Evolutionary conservation across 192 early-diverging fungal genomes (phyloP), one percentile per base, ranked within the genome.

Genomic region (Piromyces sp.): DNA sequence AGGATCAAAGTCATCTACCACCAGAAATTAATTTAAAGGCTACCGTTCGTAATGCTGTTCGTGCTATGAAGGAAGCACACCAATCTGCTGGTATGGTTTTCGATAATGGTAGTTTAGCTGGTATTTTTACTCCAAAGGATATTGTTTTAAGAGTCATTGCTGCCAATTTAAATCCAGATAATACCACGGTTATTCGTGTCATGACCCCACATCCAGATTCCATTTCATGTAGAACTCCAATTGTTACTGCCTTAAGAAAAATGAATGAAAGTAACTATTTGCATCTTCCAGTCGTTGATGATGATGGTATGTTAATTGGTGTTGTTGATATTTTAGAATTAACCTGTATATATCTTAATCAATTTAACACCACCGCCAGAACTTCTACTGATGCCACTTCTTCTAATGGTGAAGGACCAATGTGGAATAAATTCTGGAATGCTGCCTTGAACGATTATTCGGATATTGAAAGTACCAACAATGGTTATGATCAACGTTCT

Each of bases 191-290:
- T 42, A 94, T 97, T 30, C 93, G 96, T 83, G 97, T 99, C 19
- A 99, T 99, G 97, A 95, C 95, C 13, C 95, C 95, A 80, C 92
- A 95, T 81, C 95, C 95, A 13, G 94, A 95, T 86, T 93, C 93
- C 14, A 92, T 92, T 30, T 82, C 90, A 38, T 87, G 93, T 33
- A 83, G 88, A 81, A 94, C 91, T 80, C 90, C 92, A 81, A 93
- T 95, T 82, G 87, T 95, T 80, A 94, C 95, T 80, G 95, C 93
- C 28, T 88, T 95, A 81, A 92, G 91, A 84, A 92, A 91, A 84
- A 95, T 95, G 95, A 90, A 95, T 85, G 94, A 95, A 85, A 91
- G 92, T 28, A 93, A 95, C 82, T 95, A 93, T 84, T 89, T 95
- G 40, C 94, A 95, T 84, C 86, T 95, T 81, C 95, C 95, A 2